Percentiles rank a stretch among this genome's conserved stretches.
These are phyloP conservation scores for Cercophora sp. DNA, from an alignment of 495 filamentous ascomycete species.

Conservation along the genomic window DNA sequence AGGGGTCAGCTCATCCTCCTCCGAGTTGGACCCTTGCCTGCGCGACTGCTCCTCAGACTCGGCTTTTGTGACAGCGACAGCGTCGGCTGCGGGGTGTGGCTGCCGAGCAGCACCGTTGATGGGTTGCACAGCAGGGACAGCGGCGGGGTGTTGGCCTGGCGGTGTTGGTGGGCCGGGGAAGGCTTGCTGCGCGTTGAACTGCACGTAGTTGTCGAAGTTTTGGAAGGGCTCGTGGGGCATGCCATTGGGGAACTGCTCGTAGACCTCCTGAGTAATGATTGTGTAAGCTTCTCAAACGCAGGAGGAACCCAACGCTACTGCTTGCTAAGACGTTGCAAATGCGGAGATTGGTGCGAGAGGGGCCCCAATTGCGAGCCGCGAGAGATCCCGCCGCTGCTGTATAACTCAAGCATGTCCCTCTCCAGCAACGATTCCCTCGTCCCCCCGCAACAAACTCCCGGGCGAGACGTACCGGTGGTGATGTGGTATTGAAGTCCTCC, in stretches of 20 bases:
- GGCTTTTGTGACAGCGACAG: constrained; percentile 34
- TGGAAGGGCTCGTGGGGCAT: constrained; percentile 41
- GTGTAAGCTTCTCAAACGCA: constrained; percentile 33
- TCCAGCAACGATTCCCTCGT: constrained; percentile 5
- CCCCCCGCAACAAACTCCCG: neutral
- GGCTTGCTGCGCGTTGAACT: constrained; percentile 35
- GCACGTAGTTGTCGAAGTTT: constrained; percentile 41
- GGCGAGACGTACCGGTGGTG: constrained; percentile 48
- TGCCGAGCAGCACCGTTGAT: constrained; percentile 25
- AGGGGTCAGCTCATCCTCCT: constrained; percentile 62
- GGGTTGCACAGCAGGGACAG: constrained; percentile 10
- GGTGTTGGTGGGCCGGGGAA: constrained; percentile 44
- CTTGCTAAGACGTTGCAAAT: constrained; percentile 13
- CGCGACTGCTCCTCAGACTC: constrained; percentile 41
- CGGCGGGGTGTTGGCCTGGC: constrained; percentile 28
- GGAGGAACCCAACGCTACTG: constrained; percentile 24
- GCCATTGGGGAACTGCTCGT: constrained; percentile 38
- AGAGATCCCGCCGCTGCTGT: neutral
- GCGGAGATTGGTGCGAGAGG: constrained; percentile 23
- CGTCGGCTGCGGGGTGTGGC: constrained; percentile 23
- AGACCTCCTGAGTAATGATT: constrained; percentile 44
- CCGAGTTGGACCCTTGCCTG: constrained; percentile 44
- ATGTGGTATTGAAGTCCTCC: constrained; percentile 52
- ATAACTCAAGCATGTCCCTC: constrained; percentile 20
- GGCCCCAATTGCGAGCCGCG: no score